Evolutionary conservation across 2,329 filamentous ascomycete species (phyloP).

Genomic region (Daldinia eschscholtzii): DNA sequence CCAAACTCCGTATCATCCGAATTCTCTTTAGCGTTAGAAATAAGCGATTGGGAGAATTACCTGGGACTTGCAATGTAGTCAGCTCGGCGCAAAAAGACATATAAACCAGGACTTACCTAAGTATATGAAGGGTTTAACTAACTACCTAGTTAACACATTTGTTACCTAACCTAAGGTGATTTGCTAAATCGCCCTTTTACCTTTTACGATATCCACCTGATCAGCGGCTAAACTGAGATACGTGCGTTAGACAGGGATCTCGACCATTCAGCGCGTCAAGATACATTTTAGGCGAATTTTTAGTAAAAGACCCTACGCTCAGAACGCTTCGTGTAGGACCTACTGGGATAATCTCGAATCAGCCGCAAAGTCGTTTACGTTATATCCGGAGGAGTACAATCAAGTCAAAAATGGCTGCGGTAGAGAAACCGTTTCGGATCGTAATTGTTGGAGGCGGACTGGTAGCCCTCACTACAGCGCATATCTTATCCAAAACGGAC

Average conservation of each 20-base stretch:
- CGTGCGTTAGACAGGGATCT: conserved; percentile 3
- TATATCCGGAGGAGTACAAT: background rate
- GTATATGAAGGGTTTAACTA: background rate
- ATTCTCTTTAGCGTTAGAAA: background rate
- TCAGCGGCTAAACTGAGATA: background rate
- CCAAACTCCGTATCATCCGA: background rate
- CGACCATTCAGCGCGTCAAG: background rate
- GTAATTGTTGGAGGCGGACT: conserved; percentile 50
- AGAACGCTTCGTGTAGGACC: background rate
- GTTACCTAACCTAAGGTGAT: background rate
- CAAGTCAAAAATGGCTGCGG: conserved; percentile 17
- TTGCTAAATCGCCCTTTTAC: background rate
- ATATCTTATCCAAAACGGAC: conserved; percentile 46
- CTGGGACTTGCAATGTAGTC: background rate
- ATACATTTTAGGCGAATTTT: background rate
- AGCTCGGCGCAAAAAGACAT: background rate
- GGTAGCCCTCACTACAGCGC: conserved; percentile 47
- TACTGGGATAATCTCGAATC: background rate
- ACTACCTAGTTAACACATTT: too few species aligned
- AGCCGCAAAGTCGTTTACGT: background rate
- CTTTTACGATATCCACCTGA: conserved; percentile 7
- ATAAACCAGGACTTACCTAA: background rate
- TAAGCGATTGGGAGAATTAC: background rate
- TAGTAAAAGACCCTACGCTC: background rate
- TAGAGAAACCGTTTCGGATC: conserved; percentile 45